Evolutionary conservation across 2,329 filamentous ascomycete species (phyloP), one percentile per base, ranked within the genome.

Genomic region (Fusarium decemcellulare): DNA sequence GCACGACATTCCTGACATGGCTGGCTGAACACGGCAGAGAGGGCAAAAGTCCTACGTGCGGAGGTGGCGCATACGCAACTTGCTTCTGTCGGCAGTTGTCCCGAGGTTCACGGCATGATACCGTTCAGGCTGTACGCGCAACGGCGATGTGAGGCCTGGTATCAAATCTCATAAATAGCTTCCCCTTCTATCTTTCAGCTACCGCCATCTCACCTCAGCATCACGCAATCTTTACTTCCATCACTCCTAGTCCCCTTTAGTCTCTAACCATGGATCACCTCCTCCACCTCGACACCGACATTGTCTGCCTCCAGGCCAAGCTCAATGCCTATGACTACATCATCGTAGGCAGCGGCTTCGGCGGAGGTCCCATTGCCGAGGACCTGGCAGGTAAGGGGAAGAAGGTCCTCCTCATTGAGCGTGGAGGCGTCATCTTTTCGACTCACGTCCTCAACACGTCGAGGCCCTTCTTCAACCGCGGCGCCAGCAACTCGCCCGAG

Each of bases 281-380:
- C 2, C 67, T 71, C 3, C 61, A 67, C 14, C 64, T 71, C 0
- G 68, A 71, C 2, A 65, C 61, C 23, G 67, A 71, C 4, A 51
- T 71, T 1, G 67, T 71, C 2, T 68, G 67, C 14, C 54, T 70
- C 4, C 44, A 68, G 2, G 59, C 63, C 16, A 68, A 70, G 6
- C 60, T 71, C 0, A 53, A 71, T n/a, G 53, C 67, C 14, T 71
- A 71, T 2, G 68, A 70, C 32, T 71, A 71, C 12, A 71, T 71
- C 3, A 63, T 70, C 1, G 63, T 71, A n/a, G 68, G 68, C 8
- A 63, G 58, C 4, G 68, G 68, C 3, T 71, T 71, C 1, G 68
- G 67, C 0, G 68, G 68, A 11, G 68, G 67, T 2, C 68, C 68
- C 1, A 5, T 71, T 4, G 68, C 68, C 2, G 68, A 71, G 30